phyloP scores from a whole-genome alignment of 163 green algal species.

The Smithsoniella earleae region DNA sequence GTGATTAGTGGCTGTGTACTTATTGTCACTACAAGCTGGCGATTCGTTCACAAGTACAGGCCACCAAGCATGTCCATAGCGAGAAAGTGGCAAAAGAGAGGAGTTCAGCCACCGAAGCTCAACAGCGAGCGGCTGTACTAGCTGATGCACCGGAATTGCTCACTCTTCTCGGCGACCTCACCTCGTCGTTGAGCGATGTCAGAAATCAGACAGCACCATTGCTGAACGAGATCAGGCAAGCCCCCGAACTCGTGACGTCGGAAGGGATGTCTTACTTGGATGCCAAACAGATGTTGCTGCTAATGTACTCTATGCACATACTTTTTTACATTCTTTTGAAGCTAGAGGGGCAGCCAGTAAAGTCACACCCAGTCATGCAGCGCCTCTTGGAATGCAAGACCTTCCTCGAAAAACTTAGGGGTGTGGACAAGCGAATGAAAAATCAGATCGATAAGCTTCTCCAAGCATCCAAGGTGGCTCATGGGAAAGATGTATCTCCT shows the following conservation, averaged over 20 bases:
- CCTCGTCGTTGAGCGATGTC: slow-evolving; percentile 53
- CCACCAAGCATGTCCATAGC: neutral
- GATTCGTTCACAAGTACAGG: no score
- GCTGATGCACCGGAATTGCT: slow-evolving; percentile 78
- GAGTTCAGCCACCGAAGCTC: slow-evolving; percentile 30
- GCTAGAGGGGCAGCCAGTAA: slow-evolving; percentile 74
- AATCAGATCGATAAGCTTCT: slow-evolving; percentile 92
- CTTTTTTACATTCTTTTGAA: slow-evolving; percentile 94
- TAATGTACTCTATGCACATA: slow-evolving; percentile 82
- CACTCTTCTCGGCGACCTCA: slow-evolving; percentile 67
- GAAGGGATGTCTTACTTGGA: slow-evolving; percentile 92
- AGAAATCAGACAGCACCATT: slow-evolving; percentile 57
- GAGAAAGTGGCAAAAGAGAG: neutral
- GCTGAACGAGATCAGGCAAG: slow-evolving; percentile 51
- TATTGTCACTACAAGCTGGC: no score
- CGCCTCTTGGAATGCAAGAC: slow-evolving; percentile 35
- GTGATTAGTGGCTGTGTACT: no score
- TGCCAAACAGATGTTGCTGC: slow-evolving; percentile 92
- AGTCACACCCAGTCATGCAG: slow-evolving; percentile 85
- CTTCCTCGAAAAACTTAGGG: slow-evolving; percentile 62
- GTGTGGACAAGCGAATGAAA: slow-evolving; percentile 90
- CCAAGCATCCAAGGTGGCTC: slow-evolving; percentile 44
- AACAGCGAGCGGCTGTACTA: slow-evolving; percentile 44
- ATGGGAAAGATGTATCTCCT: neutral
- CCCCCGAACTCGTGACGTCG: slow-evolving; percentile 64